Percentiles rank a stretch among this genome's conserved stretches.
Evolutionary conservation across 148 eudicot genomes (phyloP).

Genomic region (Nepenthes mirabilis): DNA sequence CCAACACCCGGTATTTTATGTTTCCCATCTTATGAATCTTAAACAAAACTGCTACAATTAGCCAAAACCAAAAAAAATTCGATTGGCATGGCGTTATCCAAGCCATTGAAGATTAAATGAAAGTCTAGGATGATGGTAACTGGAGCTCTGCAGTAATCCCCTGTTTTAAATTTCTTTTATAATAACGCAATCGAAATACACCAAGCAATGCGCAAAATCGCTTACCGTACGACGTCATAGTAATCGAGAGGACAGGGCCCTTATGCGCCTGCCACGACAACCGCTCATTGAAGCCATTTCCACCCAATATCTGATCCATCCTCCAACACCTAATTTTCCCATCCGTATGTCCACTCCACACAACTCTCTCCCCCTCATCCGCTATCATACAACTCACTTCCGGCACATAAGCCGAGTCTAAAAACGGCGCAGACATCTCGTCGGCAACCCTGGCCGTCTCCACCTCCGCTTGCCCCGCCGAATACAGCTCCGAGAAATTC

Average conservation of each 20-base stretch:
- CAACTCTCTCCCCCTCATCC: conserved; percentile 43
- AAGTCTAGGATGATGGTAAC: too few species aligned
- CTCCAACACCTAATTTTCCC: conserved; percentile 86
- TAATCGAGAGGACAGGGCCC: conserved; percentile 60
- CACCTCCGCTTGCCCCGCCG: conserved; percentile 10
- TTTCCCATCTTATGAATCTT: too few species aligned
- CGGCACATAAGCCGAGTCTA: conserved; percentile 28
- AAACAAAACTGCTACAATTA: too few species aligned
- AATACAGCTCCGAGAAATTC: conserved; percentile 41
- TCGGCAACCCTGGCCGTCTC: conserved; percentile 25
- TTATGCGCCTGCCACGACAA: conserved; percentile 90
- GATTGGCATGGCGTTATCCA: too few species aligned
- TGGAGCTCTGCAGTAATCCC: too few species aligned
- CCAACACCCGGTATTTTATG: too few species aligned
- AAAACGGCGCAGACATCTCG: conserved; percentile 50
- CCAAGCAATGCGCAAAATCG: background rate
- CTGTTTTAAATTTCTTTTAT: too few species aligned
- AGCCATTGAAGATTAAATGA: too few species aligned
- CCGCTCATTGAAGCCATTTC: conserved; percentile 41
- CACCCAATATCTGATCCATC: conserved; percentile 27
- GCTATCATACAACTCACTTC: conserved; percentile 49
- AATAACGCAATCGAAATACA: background rate
- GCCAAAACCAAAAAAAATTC: too few species aligned
- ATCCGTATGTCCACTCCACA: conserved; percentile 86
- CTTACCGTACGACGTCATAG: conserved; percentile 64